Evolutionary conservation across 139 green algal genomes (phyloP), one percentile per base, ranked within the genome.

Genomic region (Klebsormidium nitens): DNA sequence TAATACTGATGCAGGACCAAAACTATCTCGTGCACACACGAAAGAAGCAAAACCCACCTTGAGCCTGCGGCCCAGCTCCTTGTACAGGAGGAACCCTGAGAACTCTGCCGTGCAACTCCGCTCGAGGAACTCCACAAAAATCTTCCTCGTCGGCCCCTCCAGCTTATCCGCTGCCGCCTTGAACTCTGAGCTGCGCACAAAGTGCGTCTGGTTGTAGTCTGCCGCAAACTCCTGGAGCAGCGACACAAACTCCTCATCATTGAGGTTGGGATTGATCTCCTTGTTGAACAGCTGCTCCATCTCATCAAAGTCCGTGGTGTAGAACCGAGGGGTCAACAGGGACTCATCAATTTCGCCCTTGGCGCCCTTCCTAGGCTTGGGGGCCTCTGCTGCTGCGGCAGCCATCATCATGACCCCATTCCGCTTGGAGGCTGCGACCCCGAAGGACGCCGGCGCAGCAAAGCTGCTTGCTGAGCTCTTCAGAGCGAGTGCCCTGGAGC

Each of bases 91-190:
- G 86, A 99, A 99, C 65, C 94, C 94, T 34, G 82, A 92, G 80
- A 99, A 99, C 86, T 99, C 94, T 1, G 94, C 94, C 31, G 94
- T 99, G 89, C 94, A 99, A 5, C 89, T 96, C 39, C 94, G 87
- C 87, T 99, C 94, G 73, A 99, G 82, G 82, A 99, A 99, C 88
- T 97, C 92, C n/a, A 98, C 89, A 74, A 98, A 97, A 78, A 98
- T 98, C 69, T 95, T 93, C 67, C 93, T 83, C 0, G 84, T 82
- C 23, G 84, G 71, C 40, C 93, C 93, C 56, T 85, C 58, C 60
- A 96, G 92, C 57, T 89, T 89, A 64, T 96, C 89, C 28, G 93
- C 93, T 3, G 91, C 91, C 36, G 67, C 82, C 83, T 94, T 93
- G 85, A 99, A 99, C 57, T 84, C 88, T 42, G 95, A 86, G 64